A percentile compares a stretch with the other conserved stretches of the same genome.
Evolutionary conservation across 2,329 filamentous ascomycete species (phyloP).

Genomic region (Colletotrichum destructivum): DNA sequence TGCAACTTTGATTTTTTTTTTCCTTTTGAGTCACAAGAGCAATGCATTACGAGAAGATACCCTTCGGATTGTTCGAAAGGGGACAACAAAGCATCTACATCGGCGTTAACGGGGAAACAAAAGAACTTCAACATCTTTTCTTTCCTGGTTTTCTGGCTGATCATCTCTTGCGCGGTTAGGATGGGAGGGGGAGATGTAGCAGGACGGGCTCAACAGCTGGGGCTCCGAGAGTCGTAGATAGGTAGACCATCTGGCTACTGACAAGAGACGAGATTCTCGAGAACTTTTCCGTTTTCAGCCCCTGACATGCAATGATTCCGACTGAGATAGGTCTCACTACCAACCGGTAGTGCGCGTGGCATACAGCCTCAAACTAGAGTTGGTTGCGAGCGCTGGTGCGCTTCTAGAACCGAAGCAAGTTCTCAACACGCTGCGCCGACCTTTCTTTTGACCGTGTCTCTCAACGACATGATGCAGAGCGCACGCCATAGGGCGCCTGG

Average conservation of each 20-base stretch:
- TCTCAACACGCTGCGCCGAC: not conserved
- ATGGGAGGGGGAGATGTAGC: conserved; percentile 5
- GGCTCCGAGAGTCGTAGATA: conserved; percentile 29
- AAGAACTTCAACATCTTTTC: conserved; percentile 66
- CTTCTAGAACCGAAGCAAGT: not conserved
- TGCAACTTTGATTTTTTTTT: conserved; percentile 33
- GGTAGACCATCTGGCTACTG: conserved; percentile 30
- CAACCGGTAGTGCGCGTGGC: not conserved
- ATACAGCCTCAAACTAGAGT: not conserved
- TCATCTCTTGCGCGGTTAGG: conserved; percentile 38
- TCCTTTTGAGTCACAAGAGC: conserved; percentile 37
- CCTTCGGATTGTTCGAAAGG: conserved; percentile 47
- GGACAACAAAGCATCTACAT: conserved; percentile 44
- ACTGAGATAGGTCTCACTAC: not conserved
- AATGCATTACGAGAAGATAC: conserved; percentile 59
- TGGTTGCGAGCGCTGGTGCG: not conserved
- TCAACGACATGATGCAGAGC: conserved; percentile 17
- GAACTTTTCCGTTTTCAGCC: not conserved
- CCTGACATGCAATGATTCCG: not conserved
- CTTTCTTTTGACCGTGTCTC: not conserved
- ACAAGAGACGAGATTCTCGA: conserved; percentile 35
- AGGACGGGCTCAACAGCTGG: conserved; percentile 16
- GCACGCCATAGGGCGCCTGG: not conserved
- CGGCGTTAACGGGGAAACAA: conserved; percentile 61
- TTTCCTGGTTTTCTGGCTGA: conserved; percentile 60